A percentile compares a stretch with the other conserved stretches of the same genome.
Evolutionary conservation across 139 green algal species (phyloP).

Genomic region (Volvox reticuliferus): DNA sequence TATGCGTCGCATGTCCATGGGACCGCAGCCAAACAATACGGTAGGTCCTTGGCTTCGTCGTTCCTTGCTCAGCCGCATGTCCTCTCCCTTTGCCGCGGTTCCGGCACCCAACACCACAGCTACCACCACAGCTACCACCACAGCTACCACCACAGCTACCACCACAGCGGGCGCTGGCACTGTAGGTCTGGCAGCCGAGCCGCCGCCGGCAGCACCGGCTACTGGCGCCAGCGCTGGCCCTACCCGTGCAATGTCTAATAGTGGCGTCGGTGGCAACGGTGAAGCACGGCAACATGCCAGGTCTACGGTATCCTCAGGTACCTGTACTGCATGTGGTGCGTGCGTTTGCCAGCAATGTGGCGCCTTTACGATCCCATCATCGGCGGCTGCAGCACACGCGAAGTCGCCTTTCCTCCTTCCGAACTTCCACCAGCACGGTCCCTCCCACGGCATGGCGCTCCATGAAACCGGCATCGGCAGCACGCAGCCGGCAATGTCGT

Average conservation of each 20-base stretch:
- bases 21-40: too few species aligned
- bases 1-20: not conserved
- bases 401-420: not conserved
- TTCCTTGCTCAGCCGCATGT: slow-evolving; percentile 33
- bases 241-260: not conserved
- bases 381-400: not conserved
- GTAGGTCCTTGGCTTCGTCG: not conserved
- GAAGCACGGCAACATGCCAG: not conserved
- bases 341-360: not conserved
- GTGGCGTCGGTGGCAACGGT: not conserved
- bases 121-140: not conserved
- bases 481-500: not conserved
- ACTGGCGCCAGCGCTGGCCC: not conserved
- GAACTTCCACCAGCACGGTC: not conserved
- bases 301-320: not conserved
- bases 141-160: not conserved
- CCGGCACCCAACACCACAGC: not conserved
- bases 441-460: not conserved
- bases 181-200: not conserved
- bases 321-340: not conserved
- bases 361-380: not conserved
- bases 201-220: not conserved
- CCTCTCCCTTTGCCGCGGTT: slow-evolving; percentile 2
- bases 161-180: not conserved
- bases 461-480: not conserved